Evolutionary conservation across 1,139 yeast genomes (phyloP), one percentile per base, ranked within the genome.

Genomic region (Pichia sp.): DNA sequence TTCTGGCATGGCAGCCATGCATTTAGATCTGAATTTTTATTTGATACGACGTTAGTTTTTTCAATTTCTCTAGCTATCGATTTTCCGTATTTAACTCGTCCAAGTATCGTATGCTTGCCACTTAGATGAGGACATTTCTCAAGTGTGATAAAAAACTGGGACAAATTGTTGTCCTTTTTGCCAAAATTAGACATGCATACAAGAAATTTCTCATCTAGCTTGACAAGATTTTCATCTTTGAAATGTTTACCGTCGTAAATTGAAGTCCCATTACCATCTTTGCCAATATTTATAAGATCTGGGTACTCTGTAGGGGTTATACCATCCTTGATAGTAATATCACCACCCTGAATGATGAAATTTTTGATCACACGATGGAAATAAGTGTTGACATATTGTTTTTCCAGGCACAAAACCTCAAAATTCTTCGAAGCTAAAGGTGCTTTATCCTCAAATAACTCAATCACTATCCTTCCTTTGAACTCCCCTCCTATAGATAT

Each of bases 271-370:
- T 28, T 46, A 21, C 80, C 82, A n/a, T 85, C 84, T 30, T 67
- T 72, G 0, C 88, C 88, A 5, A 75, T 57, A 3, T 69, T 59
- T 1, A 57, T 62, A n/a, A 68, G 64, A 40, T 40, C 49, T 0
- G 73, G 70, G 49, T 74, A 72, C 2, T 52, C 55, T 0, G 51
- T 23, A 7, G 22, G 36, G 5, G 53, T 54, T 5, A 53, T 46
- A 6, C 40, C 45, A n/a, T 70, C 65, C 6, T 75, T 74, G 48
- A 68, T 70, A 0, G 71, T 65, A 6, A 78, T 62, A 62, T 85
- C 93, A 39, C 96, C 96, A 4, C 85, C 86, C 64, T 87, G 96
- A n/a, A 88, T 70, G 68, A 87, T 78, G 62, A 87, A 89, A 65
- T 85, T 89, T 58, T 83, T 86, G 44, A 88, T 75, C 0, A 87